Evolutionary conservation across 2,329 filamentous ascomycete genomes (phyloP), one percentile per base, ranked within the genome.

Genomic region (Lachnellula subtilissima): DNA sequence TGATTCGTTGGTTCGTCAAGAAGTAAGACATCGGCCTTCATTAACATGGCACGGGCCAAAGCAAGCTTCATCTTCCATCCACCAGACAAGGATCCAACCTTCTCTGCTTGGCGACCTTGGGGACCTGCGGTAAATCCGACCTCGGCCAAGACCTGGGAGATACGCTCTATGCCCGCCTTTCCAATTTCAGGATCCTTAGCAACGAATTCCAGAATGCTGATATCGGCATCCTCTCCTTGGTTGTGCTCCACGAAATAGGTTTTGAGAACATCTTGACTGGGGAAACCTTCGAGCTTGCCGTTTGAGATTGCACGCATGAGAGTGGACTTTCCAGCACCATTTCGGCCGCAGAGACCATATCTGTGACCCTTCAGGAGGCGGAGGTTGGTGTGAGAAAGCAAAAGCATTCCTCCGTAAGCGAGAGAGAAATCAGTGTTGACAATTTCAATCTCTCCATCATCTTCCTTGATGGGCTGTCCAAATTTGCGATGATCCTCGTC

Each of bases 61-160:
- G 94, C 94, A 59, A 99, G 78, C 85, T 99, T 99, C 94, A 99
- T 99, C 83, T 97, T 97, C 94, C 94, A 99, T 71, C 94, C 94
- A 75, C 94, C 94, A 45, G 94, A 97, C 28, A 32, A 32, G 5
- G 42, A 97, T 65, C 94, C 94, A 57, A 99, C 94, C 67, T 88
- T 89, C 71, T 97, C 85, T 5, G 86, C 82, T 74, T 97, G 94
- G 58, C 91, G 85, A 57, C 93, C 94, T 64, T 94, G 89, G 0
- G 91, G 91, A 2, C 93, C 93, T 59, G 89, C 75, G 22, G 89
- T 95, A 76, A 99, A 99, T 45, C 95, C 95, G 67, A 99, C 94
- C 72, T 97, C 92, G 50, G 85, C 81, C 60, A 99, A 76, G 59
- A 97, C 93, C 57, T 84, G 79, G 2, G 86, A 86, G 65, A 99